phyloP scores from a whole-genome alignment of 257 asterid species.

The Solanum chmielewskii region DNA sequence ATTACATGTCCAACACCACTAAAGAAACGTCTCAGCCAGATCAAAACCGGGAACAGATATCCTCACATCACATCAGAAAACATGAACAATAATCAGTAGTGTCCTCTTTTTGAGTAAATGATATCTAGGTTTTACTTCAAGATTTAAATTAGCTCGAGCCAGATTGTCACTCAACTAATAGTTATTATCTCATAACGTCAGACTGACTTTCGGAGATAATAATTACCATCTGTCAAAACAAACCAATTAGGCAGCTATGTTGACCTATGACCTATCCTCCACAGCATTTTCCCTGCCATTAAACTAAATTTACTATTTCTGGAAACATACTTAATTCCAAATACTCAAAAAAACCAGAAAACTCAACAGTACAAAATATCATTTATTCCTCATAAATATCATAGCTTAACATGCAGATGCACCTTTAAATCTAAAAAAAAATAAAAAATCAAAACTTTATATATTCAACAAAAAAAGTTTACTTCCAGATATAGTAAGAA shows the following conservation, averaged over 20 bases:
- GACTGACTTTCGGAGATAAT: not conserved
- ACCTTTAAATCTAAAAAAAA: not conserved
- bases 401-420: not conserved
- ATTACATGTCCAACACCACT: not conserved
- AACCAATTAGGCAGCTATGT: not conserved
- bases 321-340: not conserved
- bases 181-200: no score
- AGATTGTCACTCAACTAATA: no score
- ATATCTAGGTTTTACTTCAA: not conserved
- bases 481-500: not conserved
- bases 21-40: not conserved
- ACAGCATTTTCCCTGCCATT: not conserved
- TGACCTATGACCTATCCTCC: not conserved
- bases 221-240: not conserved
- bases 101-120: not conserved
- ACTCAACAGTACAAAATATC: not conserved
- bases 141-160: not conserved
- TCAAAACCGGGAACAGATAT: not conserved
- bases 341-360: not conserved
- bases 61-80: not conserved
- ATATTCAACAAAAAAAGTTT: not conserved
- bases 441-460: no score
- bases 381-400: not conserved
- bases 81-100: not conserved
- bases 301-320: not conserved